Evolutionary conservation across 495 filamentous ascomycete species (phyloP).

Genomic region (Lophiostoma macrostomum): DNA sequence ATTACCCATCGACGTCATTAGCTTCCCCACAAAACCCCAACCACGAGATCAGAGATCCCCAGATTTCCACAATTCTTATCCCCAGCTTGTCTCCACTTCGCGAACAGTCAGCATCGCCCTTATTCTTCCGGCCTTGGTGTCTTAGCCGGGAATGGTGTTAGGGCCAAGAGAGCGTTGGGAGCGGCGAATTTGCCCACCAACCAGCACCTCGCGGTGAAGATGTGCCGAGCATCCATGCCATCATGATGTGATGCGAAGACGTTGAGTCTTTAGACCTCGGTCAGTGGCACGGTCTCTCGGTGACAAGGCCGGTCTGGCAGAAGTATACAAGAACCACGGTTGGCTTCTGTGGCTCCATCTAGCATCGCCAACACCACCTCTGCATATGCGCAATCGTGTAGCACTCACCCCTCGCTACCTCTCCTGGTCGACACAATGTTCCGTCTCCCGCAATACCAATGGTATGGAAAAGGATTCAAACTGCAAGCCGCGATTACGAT

Average conservation of each 20-base stretch:
- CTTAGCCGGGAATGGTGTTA: too few relatives aligned
- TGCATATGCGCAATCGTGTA: neutral
- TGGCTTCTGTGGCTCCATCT: neutral
- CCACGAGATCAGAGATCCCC: too few relatives aligned
- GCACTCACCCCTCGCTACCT: neutral
- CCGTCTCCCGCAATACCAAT: slow-evolving; percentile 11
- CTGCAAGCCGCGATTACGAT: slow-evolving; percentile 37
- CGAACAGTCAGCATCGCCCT: too few relatives aligned
- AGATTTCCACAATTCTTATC: neutral
- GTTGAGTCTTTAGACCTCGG: too few relatives aligned
- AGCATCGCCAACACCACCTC: neutral
- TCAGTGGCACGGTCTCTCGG: too few relatives aligned
- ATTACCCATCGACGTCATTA: neutral
- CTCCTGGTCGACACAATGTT: slow-evolving; percentile 1
- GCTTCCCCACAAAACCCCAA: neutral
- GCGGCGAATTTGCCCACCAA: too few relatives aligned
- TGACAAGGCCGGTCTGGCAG: too few relatives aligned
- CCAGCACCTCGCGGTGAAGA: too few relatives aligned
- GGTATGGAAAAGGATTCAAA: slow-evolving; percentile 31
- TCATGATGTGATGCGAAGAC: too few relatives aligned
- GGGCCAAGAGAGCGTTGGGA: too few relatives aligned
- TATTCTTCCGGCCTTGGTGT: too few relatives aligned
- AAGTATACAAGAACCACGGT: neutral
- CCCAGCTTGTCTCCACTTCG: neutral
- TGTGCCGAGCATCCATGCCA: too few relatives aligned